Conservation (phyloP, 306 rosid genomes). For the Echinosophora koreensis region DNA sequence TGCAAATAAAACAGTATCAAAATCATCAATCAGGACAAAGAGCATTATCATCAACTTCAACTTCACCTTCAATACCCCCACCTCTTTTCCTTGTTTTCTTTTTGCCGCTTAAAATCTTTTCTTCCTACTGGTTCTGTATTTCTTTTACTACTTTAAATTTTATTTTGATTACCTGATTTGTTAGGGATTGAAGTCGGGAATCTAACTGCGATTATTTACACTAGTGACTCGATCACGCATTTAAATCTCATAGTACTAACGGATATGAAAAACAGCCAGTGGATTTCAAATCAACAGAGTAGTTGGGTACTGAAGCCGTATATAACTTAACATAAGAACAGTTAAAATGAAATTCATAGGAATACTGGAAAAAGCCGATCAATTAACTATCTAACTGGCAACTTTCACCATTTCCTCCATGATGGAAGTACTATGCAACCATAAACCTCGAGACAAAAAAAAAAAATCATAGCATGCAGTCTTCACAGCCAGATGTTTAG, state of each 20-base stretch:
- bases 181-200: neutral
- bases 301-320: neutral
- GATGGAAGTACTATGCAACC: neutral
- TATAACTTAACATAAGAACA: neutral
- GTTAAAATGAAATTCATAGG: neutral
- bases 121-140: neutral
- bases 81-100: neutral
- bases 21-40: neutral
- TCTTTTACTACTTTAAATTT: neutral
- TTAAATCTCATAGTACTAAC: neutral
- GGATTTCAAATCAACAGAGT: neutral
- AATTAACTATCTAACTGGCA: neutral
- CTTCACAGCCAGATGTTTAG: neutral
- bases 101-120: neutral
- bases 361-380: neutral
- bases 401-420: neutral
- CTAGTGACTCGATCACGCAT: neutral
- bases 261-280: neutral
- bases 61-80: neutral
- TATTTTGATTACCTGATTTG: neutral
- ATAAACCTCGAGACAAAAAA: neutral
- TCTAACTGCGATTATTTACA: neutral
- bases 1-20: neutral
- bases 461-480: neutral
- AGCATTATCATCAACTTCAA: neutral